Evolutionary conservation across 805 yeast genomes (phyloP).

Genomic region (Metschnikowia similis): DNA sequence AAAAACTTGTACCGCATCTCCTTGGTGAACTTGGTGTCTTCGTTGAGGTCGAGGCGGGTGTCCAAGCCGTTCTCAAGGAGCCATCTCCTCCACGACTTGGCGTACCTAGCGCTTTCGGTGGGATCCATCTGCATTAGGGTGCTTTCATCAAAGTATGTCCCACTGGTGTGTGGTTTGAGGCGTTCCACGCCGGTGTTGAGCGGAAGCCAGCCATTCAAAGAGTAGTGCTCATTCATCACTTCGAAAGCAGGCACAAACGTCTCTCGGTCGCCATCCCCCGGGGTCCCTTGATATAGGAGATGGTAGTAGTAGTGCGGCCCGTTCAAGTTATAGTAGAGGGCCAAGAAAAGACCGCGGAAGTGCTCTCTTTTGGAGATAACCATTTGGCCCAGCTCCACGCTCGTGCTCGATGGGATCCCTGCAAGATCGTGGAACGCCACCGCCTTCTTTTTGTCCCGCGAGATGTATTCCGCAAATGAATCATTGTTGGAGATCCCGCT

Average conservation of each 20-base stretch:
- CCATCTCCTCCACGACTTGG: slow-evolving; percentile 26
- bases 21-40: slow-evolving; percentile 23
- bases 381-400: slow-evolving; percentile 36
- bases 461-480: slow-evolving; percentile 19
- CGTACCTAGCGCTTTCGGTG: slow-evolving; percentile 16
- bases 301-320: slow-evolving; percentile 27
- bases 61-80: slow-evolving; percentile 21
- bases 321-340: slow-evolving; percentile 33
- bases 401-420: slow-evolving; percentile 25
- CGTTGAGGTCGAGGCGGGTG: slow-evolving; percentile 29
- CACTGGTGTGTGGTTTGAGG: slow-evolving; percentile 6
- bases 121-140: slow-evolving; percentile 33
- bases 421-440: slow-evolving; percentile 30
- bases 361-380: slow-evolving; percentile 32
- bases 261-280: slow-evolving; percentile 34
- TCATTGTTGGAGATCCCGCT: slow-evolving; percentile 27
- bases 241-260: slow-evolving; percentile 37
- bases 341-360: slow-evolving; percentile 25
- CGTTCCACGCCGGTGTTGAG: slow-evolving; percentile 15
- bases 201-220: slow-evolving; percentile 16
- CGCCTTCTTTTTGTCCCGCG: slow-evolving; percentile 10
- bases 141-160: slow-evolving; percentile 20
- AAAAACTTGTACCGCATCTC: slow-evolving; percentile 20
- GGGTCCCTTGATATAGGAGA: slow-evolving; percentile 33
- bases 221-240: slow-evolving; percentile 32